A percentile compares a stretch with the other conserved stretches of the same genome.
These are phyloP conservation scores for Chlorella variabilis DNA, from an alignment of 163 green algal species.

Conservation along the genomic window DNA sequence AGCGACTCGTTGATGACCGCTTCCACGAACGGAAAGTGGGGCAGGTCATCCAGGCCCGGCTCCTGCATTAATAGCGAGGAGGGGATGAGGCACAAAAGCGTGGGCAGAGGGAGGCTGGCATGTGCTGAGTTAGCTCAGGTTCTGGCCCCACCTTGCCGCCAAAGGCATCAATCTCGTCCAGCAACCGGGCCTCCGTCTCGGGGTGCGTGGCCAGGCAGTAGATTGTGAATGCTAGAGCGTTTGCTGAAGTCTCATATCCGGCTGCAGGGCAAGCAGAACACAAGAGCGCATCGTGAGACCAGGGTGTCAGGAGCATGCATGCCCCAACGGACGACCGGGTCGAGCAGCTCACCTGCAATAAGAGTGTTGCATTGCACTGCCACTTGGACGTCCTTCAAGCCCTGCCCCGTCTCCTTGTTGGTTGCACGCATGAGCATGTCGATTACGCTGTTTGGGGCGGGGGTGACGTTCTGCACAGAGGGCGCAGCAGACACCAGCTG, in stretches of 20 bases:
- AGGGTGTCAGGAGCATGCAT: neutral
- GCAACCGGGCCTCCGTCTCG: constrained; percentile 41
- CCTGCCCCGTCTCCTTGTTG: constrained; percentile 37
- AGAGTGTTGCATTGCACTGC: constrained; percentile 31
- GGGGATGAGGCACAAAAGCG: neutral
- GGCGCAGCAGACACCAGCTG: too few species aligned
- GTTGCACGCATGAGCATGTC: constrained; percentile 35
- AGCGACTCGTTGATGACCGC: constrained; percentile 67
- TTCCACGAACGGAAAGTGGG: constrained; percentile 58
- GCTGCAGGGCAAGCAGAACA: neutral
- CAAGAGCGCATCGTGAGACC: neutral
- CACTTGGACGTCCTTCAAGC: constrained; percentile 19
- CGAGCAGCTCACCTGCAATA: constrained; percentile 25
- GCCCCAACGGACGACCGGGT: too few species aligned
- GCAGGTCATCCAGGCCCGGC: constrained; percentile 1
- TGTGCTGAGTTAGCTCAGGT: too few species aligned
- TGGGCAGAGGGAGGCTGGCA: too few species aligned
- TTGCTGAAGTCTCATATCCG: constrained; percentile 45
- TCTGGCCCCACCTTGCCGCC: constrained; percentile 35
- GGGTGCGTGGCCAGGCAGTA: constrained; percentile 64
- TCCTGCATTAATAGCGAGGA: neutral
- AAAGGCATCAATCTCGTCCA: constrained; percentile 57
- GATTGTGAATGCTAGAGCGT: constrained; percentile 65
- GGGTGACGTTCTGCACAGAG: constrained; percentile 9
- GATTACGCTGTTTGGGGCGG: constrained; percentile 9